Conservation (phyloP, 306 rosid species). For the Malus sieversii region DNA sequence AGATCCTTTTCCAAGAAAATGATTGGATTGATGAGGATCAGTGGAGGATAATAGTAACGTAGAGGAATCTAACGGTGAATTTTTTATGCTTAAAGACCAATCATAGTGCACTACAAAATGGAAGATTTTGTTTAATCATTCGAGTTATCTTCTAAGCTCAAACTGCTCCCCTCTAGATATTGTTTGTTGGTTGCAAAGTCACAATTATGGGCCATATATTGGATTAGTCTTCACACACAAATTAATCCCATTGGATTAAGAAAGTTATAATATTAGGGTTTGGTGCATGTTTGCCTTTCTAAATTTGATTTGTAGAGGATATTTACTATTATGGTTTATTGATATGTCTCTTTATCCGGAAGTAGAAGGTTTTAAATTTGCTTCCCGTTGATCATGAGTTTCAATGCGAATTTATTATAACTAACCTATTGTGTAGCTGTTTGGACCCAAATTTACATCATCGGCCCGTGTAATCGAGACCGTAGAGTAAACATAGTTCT, state of each 20-base stretch:
- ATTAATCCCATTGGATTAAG: not conserved
- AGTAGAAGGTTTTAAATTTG: no score
- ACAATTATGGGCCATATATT: not conserved
- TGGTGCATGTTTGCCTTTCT: not conserved
- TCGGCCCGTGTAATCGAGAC: no score
- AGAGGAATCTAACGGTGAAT: not conserved
- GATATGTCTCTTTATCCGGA: no score
- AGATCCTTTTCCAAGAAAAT: not conserved
- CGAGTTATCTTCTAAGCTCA: constrained; percentile 21
- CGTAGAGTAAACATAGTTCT: no score
- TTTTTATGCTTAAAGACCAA: not conserved
- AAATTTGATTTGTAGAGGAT: not conserved
- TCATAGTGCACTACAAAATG: not conserved
- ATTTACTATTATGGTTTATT: no score
- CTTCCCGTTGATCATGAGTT: no score
- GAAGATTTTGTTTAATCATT: not conserved
- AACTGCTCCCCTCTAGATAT: constrained; percentile 2
- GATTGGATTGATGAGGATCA: constrained; percentile 13
- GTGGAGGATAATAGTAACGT: not conserved
- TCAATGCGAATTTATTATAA: no score
- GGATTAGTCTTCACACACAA: not conserved
- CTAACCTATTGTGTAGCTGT: no score
- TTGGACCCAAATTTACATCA: no score
- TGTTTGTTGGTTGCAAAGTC: constrained; percentile 5
- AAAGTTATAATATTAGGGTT: not conserved